phyloP scores from a whole-genome alignment of 106 monocot genomes.

The Dendrobium officinale region DNA sequence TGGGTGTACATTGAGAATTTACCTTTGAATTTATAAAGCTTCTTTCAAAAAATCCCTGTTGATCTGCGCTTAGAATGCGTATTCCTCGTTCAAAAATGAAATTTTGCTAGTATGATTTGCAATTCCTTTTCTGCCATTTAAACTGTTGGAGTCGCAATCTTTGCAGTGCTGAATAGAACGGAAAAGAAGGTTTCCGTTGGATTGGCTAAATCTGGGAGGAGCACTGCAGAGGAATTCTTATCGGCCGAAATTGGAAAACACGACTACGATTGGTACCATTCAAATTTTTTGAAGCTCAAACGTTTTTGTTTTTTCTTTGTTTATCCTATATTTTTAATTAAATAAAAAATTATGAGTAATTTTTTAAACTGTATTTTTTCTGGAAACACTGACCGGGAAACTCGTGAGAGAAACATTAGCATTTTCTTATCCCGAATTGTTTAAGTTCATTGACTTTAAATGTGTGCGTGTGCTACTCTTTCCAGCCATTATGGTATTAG shows the following conservation, averaged over 20 bases:
- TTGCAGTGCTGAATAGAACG: slow-evolving; percentile 1
- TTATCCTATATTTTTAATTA: not conserved
- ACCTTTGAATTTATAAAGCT: not conserved
- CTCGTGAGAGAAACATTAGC: not conserved
- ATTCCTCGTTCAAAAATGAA: not conserved
- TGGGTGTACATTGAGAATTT: not conserved
- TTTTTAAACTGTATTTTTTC: not conserved
- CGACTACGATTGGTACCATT: slow-evolving; percentile 29
- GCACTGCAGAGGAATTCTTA: slow-evolving; percentile 19
- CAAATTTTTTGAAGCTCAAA: not conserved
- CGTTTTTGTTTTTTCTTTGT: not conserved
- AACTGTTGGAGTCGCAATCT: not conserved
- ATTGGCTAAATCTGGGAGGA: not conserved
- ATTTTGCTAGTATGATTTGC: not conserved
- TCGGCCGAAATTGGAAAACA: slow-evolving; percentile 17
- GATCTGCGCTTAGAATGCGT: not conserved
- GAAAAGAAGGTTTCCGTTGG: not conserved
- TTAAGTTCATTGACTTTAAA: no score
- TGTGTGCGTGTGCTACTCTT: not conserved
- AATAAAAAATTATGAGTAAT: not conserved
- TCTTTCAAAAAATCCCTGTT: not conserved
- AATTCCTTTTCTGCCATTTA: not conserved
- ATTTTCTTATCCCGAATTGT: no score
- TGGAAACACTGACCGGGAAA: not conserved
- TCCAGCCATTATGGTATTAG: not conserved